Conservation (phyloP, 2,329 filamentous ascomycete genomes). For the Sphaerostilbella broomeana region DNA sequence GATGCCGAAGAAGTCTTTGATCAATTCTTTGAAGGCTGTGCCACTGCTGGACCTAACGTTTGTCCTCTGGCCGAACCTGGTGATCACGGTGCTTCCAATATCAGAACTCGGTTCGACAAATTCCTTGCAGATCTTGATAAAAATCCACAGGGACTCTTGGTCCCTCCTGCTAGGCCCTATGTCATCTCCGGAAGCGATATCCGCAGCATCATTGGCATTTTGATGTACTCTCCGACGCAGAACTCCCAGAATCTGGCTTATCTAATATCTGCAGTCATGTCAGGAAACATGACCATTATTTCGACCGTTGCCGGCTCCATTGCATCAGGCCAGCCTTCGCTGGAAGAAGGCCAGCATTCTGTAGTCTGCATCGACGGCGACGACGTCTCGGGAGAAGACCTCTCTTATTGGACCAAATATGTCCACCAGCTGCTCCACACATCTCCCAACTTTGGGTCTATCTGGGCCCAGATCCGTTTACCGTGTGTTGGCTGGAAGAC, state of each 20-base stretch:
- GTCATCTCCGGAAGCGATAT: constrained; percentile 29
- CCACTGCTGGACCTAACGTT: constrained; percentile 17
- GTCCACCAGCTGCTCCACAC: constrained; percentile 20
- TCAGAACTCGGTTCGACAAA: constrained; percentile 26
- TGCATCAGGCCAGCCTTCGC: neutral
- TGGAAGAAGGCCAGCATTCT: constrained; percentile 19
- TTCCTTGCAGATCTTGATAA: constrained; percentile 26
- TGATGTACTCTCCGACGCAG: constrained; percentile 26
- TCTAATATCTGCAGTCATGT: constrained; percentile 16
- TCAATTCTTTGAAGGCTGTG: constrained; percentile 32
- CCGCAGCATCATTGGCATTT: constrained; percentile 18
- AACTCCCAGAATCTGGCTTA: constrained; percentile 13
- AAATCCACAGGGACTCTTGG: constrained; percentile 20
- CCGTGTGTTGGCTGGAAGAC: constrained; percentile 33
- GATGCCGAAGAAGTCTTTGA: constrained; percentile 32
- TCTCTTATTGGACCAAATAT: constrained; percentile 25
- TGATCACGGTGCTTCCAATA: constrained; percentile 24
- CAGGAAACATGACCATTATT: constrained; percentile 14
- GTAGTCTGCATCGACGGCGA: constrained; percentile 33
- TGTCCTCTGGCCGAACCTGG: constrained; percentile 24
- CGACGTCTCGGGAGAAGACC: constrained; percentile 15
- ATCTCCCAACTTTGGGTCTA: constrained; percentile 26
- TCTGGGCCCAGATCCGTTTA: constrained; percentile 31
- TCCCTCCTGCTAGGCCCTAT: constrained; percentile 16
- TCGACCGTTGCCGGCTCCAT: constrained; percentile 3